These are phyloP conservation scores for Cyclospora cayetanensis DNA, from an alignment of 169 alveolate genomes.

Conservation along the genomic window DNA sequence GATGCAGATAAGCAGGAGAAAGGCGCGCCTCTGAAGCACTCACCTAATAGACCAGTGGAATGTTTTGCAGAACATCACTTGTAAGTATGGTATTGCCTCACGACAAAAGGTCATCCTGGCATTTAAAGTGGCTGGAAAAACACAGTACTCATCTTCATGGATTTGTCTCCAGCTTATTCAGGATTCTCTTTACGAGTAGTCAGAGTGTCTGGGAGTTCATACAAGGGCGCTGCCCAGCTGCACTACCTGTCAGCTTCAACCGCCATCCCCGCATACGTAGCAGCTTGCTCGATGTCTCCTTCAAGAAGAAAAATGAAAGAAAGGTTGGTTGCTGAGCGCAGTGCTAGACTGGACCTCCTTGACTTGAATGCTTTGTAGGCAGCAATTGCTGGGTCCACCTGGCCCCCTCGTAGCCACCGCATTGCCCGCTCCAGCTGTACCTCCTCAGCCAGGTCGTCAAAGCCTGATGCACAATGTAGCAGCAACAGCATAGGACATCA, in stretches of 20 bases:
- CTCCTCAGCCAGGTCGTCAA: conserved; percentile 88
- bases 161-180: no score
- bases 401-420: conserved; percentile 82
- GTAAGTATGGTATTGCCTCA: no score
- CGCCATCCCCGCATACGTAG: conserved; percentile 91
- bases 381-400: conserved; percentile 87
- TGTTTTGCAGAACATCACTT: no score
- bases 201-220: no score
- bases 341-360: conserved; percentile 79
- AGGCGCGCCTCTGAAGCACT: not conserved
- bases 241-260: conserved; percentile 47
- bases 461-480: no score
- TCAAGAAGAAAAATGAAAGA: conserved; percentile 87
- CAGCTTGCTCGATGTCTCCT: conserved; percentile 87
- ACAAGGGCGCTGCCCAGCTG: not conserved
- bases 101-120: no score
- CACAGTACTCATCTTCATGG: no score
- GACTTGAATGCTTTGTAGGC: conserved; percentile 88
- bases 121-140: no score
- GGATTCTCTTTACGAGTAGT: no score
- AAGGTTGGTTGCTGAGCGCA: conserved; percentile 91
- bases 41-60: no score
- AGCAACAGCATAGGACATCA: no score
- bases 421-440: conserved; percentile 89
- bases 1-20: not conserved